Conservation (phyloP, 805 yeast species). For the Kodamaea neixiangensis region DNA sequence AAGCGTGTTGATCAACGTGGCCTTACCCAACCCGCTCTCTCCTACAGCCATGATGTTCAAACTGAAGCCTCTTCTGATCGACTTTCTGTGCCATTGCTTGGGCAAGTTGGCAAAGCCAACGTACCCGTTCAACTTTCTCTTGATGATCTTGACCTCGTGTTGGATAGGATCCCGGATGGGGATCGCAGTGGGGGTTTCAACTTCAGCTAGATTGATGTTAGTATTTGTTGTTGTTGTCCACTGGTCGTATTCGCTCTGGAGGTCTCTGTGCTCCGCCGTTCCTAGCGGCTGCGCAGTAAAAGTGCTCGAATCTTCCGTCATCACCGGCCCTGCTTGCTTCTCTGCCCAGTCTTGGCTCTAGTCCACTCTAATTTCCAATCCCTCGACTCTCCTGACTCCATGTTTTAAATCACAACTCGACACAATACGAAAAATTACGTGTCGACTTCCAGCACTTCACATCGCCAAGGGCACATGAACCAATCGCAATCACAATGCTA, state of each 20-base stretch:
- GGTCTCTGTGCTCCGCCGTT: neutral
- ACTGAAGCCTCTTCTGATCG: constrained; percentile 76
- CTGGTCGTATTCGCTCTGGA: neutral
- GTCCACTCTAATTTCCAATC: neutral
- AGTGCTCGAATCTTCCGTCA: neutral
- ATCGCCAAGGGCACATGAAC: neutral
- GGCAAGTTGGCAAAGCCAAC: constrained; percentile 98
- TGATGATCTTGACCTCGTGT: constrained; percentile 60
- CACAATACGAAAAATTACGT: constrained; percentile 2
- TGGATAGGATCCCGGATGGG: constrained; percentile 17
- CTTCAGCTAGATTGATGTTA: constrained; percentile 14
- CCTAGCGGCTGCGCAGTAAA: neutral
- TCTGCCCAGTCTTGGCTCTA: neutral
- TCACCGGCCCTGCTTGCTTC: neutral
- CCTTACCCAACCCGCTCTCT: constrained; percentile 89
- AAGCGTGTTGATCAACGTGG: constrained; percentile 87
- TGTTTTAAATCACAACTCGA: constrained; percentile 3
- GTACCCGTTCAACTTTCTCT: constrained; percentile 83
- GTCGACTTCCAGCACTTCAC: neutral
- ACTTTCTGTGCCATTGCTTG: constrained; percentile 97
- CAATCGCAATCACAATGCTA: no score
- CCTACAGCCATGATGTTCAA: constrained; percentile 90
- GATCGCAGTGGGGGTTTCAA: constrained; percentile 13
- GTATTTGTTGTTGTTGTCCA: constrained; percentile 3
- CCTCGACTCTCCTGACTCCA: neutral